Evolutionary conservation across 164 flowering plant genomes (phyloP), one percentile per base, ranked within the genome.

Genomic region (Amborella trichopoda): DNA sequence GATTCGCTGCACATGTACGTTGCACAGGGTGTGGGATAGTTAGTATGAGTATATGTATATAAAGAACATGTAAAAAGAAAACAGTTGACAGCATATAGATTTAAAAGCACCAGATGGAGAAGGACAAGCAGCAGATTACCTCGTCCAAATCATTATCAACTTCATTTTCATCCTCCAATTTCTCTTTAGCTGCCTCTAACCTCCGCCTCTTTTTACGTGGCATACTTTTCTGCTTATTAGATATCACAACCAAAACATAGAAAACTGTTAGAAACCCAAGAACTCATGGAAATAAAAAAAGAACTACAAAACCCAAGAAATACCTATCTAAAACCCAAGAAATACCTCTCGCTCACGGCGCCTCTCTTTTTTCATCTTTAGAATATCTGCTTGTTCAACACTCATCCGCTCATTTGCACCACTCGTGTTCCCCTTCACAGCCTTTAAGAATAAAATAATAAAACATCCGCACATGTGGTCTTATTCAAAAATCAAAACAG

Each of bases 161-260:
- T 39, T 66, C 66, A 44, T 53, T 49, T 27, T 73, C 83, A 22
- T 83, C 89, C 49, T 87, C 98, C 68, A 84, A 56, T 77, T 60
- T 82, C 67, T 84, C 96, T 61, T 86, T 69, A 30, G 77, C 77
- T 40, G 96, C 95, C 68, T 91, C 91, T 51, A 91, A 50, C 56
- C 79, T 80, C 56, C 96, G 72, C 28, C 95, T 77, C 54, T 91
- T 74, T 66, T 79, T 87, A 32, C 95, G 72, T 3, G 96, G 99
- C 71, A 91, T 50, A 52, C 78, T 68, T 76, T 80, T 88, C 95
- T 87, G 67, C 39, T 47, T n/a, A 49, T 9, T n/a, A 4, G n/a
- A 34, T 13, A 25, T 49, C 34, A 30, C 14, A 3, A 23, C 13
- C 16, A 23, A 22, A 3, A 2, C 18, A 28, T 13, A 19, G 12